Evolutionary conservation across 345 rosid genomes (phyloP), one percentile per base, ranked within the genome.

Genomic region (Adansonia digitata): DNA sequence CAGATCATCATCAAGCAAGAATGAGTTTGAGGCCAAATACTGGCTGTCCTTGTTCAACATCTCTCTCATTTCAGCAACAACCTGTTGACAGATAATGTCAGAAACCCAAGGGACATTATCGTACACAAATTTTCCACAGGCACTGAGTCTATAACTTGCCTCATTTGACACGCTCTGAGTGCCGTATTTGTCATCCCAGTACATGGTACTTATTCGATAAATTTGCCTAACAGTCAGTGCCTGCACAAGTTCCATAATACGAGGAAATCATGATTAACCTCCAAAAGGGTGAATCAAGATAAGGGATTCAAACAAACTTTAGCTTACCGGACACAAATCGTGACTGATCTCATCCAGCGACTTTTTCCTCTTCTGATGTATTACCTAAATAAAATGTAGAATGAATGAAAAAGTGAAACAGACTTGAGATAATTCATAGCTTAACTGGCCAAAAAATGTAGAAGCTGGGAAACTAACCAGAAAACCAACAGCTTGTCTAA

Each of bases 401-500:
- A 45, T 43, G 14, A 55, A n/a, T n/a, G n/a, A 10, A 72, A 42
- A 13, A 73, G 79, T 6, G 35, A 80, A 57, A 78, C 14, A 46
- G 26, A 56, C 56, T 10, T 71, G 5, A n/a, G n/a, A 5, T 26
- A 34, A 53, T 52, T 27, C 6, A 42, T 24, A 57, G 51, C 35
- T 72, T 67, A 71, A 75, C 68, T 18, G 65, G 55, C 31, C 26
- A n/a, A 40, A 77, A 62, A 56, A 62, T 2, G 80, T 42, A 71
- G 60, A 76, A 72, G 74, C 34, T 42, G 48, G 72, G 74, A 51
- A 34, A 49, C 48, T 63, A 87, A 94, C 98, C 97, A 95, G 87
- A 85, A 95, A 95, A 34, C 98, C 98, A 84, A 95, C 98, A 80
- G 99, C 99, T 89, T 95, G 99, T 80, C 98, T 86, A 75, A 95